These are phyloP conservation scores for Crucihimalaya himalaica DNA, from an alignment of 345 rosid genomes.

Conservation along the genomic window DNA sequence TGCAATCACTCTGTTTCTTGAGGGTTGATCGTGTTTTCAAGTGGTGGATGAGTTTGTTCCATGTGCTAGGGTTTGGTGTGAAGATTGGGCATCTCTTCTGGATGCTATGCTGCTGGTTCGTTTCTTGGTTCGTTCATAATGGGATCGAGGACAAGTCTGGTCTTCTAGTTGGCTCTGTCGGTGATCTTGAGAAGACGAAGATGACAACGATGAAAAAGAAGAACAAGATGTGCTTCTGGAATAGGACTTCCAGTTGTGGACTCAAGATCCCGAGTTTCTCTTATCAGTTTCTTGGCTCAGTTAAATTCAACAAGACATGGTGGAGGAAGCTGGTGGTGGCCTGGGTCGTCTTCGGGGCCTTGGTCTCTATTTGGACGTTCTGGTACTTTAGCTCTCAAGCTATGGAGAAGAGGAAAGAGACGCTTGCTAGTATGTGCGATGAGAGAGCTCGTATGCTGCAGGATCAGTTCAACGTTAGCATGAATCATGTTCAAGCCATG, in stretches of 20 bases:
- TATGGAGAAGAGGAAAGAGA: conserved; percentile 76
- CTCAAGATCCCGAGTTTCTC: conserved; percentile 61
- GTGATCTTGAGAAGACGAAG: conserved; percentile 40
- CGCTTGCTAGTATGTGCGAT: conserved; percentile 85
- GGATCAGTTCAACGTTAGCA: conserved; percentile 97
- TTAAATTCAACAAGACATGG: conserved; percentile 54
- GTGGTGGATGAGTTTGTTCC: conserved; percentile 76
- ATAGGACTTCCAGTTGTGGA: conserved; percentile 10
- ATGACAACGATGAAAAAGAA: conserved; percentile 38
- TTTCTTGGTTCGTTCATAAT: conserved; percentile 63
- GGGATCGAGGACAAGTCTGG: conserved; percentile 53
- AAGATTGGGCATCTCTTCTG: conserved; percentile 82
- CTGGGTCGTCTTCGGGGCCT: conserved; percentile 64
- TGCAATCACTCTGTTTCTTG: background rate
- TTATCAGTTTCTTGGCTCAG: conserved; percentile 61
- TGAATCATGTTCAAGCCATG: conserved; percentile 98
- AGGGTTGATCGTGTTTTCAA: conserved; percentile 37
- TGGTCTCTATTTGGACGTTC: conserved; percentile 55
- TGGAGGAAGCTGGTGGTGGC: conserved; percentile 61
- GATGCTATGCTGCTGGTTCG: conserved; percentile 83
- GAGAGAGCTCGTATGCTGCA: conserved; percentile 98
- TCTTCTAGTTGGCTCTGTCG: conserved; percentile 57
- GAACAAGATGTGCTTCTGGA: conserved; percentile 63
- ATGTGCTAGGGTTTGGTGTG: conserved; percentile 74
- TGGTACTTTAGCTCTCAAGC: conserved; percentile 72